A percentile compares a stretch with the other conserved stretches of the same genome.
Conservation (phyloP, 2,329 filamentous ascomycete species). For the Cladosporium velox region DNA sequence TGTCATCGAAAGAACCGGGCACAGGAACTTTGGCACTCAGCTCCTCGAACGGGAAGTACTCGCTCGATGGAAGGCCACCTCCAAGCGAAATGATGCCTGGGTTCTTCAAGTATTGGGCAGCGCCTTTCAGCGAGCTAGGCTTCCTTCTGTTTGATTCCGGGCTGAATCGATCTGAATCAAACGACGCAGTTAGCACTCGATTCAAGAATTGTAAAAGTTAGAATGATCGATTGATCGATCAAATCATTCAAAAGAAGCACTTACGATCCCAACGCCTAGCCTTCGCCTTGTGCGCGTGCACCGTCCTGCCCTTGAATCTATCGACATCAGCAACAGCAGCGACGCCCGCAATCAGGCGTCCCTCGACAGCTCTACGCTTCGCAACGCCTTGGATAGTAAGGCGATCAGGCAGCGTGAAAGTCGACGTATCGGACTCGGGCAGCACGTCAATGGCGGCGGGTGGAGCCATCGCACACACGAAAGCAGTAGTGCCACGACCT, state of each 20-base stretch:
- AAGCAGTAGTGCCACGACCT: neutral
- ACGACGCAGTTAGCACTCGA: neutral
- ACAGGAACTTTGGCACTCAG: constrained; percentile 73
- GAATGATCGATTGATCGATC: neutral
- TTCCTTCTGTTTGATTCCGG: constrained; percentile 57
- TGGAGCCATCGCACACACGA: constrained; percentile 32
- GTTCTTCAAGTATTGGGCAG: constrained; percentile 75
- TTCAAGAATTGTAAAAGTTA: neutral
- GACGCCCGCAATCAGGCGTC: constrained; percentile 70
- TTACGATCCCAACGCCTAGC: constrained; percentile 83
- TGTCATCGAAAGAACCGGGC: constrained; percentile 50
- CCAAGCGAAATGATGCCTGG: constrained; percentile 89
- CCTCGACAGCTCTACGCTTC: constrained; percentile 69
- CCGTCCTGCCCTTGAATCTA: constrained; percentile 73
- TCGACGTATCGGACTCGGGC: constrained; percentile 50
- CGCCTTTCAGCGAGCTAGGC: constrained; percentile 71
- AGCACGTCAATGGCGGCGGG: constrained; percentile 44
- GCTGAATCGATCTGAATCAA: constrained; percentile 36
- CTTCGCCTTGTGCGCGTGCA: constrained; percentile 65
- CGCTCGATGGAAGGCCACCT: constrained; percentile 82
- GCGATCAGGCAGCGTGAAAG: constrained; percentile 49
- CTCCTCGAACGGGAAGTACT: constrained; percentile 89
- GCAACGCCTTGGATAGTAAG: constrained; percentile 68
- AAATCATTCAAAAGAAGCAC: constrained; percentile 43
- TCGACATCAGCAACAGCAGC: constrained; percentile 78